Base-by-base conservation (phyloP, 768 basidiomycete species). In the Rhodotorula graminis region DNA sequence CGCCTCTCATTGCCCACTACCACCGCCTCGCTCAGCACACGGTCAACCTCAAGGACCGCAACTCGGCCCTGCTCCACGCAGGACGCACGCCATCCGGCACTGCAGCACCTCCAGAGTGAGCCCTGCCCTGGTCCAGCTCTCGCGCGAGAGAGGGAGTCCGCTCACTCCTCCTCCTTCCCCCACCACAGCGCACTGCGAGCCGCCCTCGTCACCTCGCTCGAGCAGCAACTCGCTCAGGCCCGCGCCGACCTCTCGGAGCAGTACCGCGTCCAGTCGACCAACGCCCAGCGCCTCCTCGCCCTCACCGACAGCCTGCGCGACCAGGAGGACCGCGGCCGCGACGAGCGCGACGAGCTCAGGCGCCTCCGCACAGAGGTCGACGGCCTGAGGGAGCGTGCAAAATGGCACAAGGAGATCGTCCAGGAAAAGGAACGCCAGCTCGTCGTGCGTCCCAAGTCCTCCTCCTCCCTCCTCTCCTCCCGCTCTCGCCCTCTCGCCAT, bases 301-400 rank as follows among this genome's bases (percentile, higher is more conserved):
- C 92, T 99, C 89, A 94, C 92, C 72, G 96, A 99, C 81, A 92
- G 92, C 2, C 84, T 98, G 15, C 88, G 93, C 62, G 93, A 94
- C 81, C 90, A 93, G 81, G 94, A 97, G 79, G 94, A 97, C 75
- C 80, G 89, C 47, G 87, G 90, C 9, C 86, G 93, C 70, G 85
- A 90, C 53, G 89, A 94, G 71, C 85, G 89, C 4, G 93, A 96
- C 80, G 87, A 86, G 76, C 83, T 93, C 40, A 84, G 93, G 70
- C 89, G 89, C 77, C 81, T 88, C 23, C 85, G 87, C 72, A 91
- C 93, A 58, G 91, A 95, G 77, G 85, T 91, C 63, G 84, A 85
- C 8, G 81, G 84, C 50, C 82, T 93, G 55, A 84, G 87, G 78
- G 90, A 93, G 78, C 82, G 95, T 75, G 90, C 92, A 90, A 81